Evolutionary conservation across 352 stramenopile species (phyloP), one percentile per base, ranked within the genome.

Genomic region (Pythium phragmitis): DNA sequence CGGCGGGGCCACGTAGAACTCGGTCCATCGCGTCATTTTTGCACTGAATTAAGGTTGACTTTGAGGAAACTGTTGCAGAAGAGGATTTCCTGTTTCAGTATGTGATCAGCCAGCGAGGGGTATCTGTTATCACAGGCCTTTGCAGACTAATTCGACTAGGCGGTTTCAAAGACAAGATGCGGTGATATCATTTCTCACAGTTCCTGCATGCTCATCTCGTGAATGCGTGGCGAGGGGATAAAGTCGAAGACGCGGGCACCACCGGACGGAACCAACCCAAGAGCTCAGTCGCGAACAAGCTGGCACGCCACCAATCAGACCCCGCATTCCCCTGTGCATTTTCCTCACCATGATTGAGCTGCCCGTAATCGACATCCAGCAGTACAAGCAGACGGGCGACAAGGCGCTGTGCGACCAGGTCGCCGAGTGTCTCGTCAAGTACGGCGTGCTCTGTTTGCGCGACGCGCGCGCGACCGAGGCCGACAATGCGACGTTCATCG

Each of bases 1-100:
- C 12, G 96, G 97, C 43, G 93, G 74, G 23, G 80, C 60, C 19
- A 70, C 66, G 71, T 98, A 99, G 73, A 98, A 88, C 28, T 62
- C 19, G 34, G 41, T 52, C 65, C 65, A 72, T 28, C 7, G 28
- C 9, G 45, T 1, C 34, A 45, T 54, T 16, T 16, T 19, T 39
- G 26, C 14, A 3, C 16, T 42, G 13, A 21, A 0, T 46, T 46
- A 46, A 16, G 9, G 37, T 42, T 30, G 26, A 2, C 4, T 0
- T 42, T 42, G 37, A 42, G 39, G 7, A 7, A 12, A 46, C 39
- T 7, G 39, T 46, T 46, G 39, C 39, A n/a, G 39, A 16, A 46
- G 7, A n/a, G 9, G 7, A 46, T 16, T 6, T 46, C 13, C 14
- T 46, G 17, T 46, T 46, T 46, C 39, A 46, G 13, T 46, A 46